A percentile compares a stretch with the other conserved stretches of the same genome.
These are phyloP conservation scores for Trematosphaeria pertusa DNA, from an alignment of 2,329 filamentous ascomycete species.

Conservation along the genomic window DNA sequence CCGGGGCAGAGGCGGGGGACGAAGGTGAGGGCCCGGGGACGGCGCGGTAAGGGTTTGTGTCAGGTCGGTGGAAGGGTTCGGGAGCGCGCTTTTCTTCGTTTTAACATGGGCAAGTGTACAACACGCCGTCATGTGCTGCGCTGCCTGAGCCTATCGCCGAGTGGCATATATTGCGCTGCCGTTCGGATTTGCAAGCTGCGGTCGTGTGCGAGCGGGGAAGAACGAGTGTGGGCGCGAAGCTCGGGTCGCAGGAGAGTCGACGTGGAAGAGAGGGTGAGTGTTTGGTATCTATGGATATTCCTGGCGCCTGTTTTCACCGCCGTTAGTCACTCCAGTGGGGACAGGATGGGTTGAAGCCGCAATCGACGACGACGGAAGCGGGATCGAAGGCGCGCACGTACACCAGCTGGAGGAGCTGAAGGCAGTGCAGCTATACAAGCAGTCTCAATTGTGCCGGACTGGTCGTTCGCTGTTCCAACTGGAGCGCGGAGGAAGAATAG, in stretches of 20 bases:
- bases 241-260: slow-evolving; percentile 6
- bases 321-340: slow-evolving; percentile 31
- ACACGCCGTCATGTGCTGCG: slow-evolving; percentile 43
- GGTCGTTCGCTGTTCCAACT: slow-evolving; percentile 29
- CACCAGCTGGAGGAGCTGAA: slow-evolving; percentile 24
- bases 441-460: slow-evolving; percentile 41
- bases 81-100: slow-evolving; percentile 56
- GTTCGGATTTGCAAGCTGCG: slow-evolving; percentile 12
- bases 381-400: slow-evolving; percentile 38
- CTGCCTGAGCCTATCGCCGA: slow-evolving; percentile 33
- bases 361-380: slow-evolving; percentile 31
- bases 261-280: slow-evolving; percentile 4
- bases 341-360: slow-evolving; percentile 24
- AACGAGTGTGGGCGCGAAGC: slow-evolving; percentile 22
- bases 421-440: slow-evolving; percentile 34
- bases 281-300: slow-evolving; percentile 28
- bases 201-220: slow-evolving; percentile 19
- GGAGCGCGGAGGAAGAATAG: slow-evolving; percentile 47
- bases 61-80: slow-evolving; percentile 53
- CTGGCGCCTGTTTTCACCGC: slow-evolving; percentile 19
- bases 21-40: slow-evolving; percentile 31
- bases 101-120: slow-evolving; percentile 55
- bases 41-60: slow-evolving; percentile 31
- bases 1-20: slow-evolving; percentile 41
- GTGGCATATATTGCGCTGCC: slow-evolving; percentile 33